A percentile compares a stretch with the other conserved stretches of the same genome.
These are phyloP conservation scores for Lotmaria passim DNA, from an alignment of 208 protist genomes.

Conservation along the genomic window DNA sequence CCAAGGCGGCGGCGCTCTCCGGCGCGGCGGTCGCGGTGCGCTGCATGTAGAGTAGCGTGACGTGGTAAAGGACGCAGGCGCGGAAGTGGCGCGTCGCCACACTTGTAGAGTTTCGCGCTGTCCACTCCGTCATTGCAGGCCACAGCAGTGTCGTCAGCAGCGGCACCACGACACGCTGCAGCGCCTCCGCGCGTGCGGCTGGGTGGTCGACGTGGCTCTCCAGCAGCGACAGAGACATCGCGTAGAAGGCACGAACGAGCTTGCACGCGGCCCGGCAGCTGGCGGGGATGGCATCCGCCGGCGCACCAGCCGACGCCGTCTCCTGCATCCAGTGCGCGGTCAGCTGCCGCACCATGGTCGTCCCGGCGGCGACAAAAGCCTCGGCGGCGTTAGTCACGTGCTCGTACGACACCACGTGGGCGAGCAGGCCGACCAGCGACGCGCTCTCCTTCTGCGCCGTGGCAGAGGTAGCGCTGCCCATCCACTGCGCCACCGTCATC, in stretches of 20 bases:
- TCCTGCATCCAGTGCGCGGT: slow-evolving; percentile 3
- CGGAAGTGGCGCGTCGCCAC: slow-evolving; percentile 17
- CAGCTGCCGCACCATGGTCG: slow-evolving; percentile 27
- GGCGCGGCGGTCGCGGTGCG: neutral
- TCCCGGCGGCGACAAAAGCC: slow-evolving; percentile 33
- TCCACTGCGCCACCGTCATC: slow-evolving; percentile 60
- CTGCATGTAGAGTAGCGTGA: slow-evolving; percentile 46
- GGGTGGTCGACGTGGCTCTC: slow-evolving; percentile 14
- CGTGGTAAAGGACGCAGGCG: slow-evolving; percentile 41
- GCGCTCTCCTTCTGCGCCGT: slow-evolving; percentile 16
- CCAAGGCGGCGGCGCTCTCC: neutral
- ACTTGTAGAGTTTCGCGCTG: neutral
- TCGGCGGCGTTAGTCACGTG: slow-evolving; percentile 29
- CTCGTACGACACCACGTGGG: slow-evolving; percentile 47
- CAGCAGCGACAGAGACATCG: slow-evolving; percentile 27
- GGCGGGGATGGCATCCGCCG: neutral
- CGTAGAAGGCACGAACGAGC: slow-evolving; percentile 32
- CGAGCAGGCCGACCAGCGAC: slow-evolving; percentile 60
- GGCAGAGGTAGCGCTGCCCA: slow-evolving; percentile 16
- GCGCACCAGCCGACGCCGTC: no score
- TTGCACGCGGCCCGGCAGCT: slow-evolving; percentile 20
- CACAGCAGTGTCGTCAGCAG: slow-evolving; percentile 20
- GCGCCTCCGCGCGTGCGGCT: slow-evolving; percentile 1
- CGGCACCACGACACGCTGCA: slow-evolving; percentile 33
- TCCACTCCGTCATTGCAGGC: slow-evolving; percentile 21